A percentile compares a stretch with the other conserved stretches of the same genome.
These are phyloP conservation scores for Nannizzia gypsea DNA, from an alignment of 2,329 filamentous ascomycete genomes.

Conservation along the genomic window DNA sequence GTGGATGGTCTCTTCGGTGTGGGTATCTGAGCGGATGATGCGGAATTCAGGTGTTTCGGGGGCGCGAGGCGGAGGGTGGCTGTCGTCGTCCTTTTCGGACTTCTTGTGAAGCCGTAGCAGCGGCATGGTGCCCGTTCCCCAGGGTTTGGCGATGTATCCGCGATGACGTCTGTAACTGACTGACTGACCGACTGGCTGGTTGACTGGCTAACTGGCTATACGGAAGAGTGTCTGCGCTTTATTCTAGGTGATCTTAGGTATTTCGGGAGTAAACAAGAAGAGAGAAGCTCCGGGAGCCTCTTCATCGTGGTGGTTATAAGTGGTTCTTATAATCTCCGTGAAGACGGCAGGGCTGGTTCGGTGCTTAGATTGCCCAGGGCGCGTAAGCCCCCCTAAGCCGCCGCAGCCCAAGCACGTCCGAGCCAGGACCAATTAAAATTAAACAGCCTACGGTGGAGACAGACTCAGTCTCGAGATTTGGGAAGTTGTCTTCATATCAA, in stretches of 20 bases:
- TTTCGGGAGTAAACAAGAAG: not conserved
- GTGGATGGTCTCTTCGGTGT: conserved; percentile 60
- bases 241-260: not conserved
- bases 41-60: conserved; percentile 54
- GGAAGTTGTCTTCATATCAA: not conserved
- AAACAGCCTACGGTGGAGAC: not conserved
- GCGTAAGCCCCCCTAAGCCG: not conserved
- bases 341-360: not conserved
- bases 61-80: conserved; percentile 2
- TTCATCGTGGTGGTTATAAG: not conserved
- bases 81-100: conserved; percentile 35
- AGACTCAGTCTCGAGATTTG: no score
- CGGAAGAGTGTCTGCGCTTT: not conserved
- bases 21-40: conserved; percentile 74
- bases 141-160: no score
- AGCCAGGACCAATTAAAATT: not conserved
- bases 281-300: not conserved
- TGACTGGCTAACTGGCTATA: not conserved
- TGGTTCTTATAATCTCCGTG: not conserved
- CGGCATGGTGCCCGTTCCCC: conserved; percentile 42
- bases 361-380: conserved; percentile 1
- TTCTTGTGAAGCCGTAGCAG: conserved; percentile 50
- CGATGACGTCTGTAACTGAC: conserved; percentile 1
- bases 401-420: not conserved
- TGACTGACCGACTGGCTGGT: not conserved